Percentiles rank a stretch among this genome's conserved stretches.
Evolutionary conservation across 805 yeast species (phyloP).

Genomic region (Cyberlindnera samutprakarnensis): DNA sequence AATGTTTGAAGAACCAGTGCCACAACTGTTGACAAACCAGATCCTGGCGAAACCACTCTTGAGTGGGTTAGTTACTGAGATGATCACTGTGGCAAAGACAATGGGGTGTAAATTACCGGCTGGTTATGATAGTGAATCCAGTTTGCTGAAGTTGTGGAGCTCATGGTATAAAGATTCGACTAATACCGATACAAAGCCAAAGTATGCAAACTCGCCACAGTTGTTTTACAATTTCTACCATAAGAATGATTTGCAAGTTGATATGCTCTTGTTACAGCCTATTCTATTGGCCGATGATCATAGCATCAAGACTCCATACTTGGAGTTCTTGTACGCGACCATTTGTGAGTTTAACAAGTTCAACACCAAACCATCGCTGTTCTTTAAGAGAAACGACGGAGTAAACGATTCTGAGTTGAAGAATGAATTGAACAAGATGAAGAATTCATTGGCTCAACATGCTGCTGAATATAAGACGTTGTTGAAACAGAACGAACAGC

Average conservation of each 20-base stretch:
- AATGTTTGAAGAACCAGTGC: slow-evolving; percentile 62
- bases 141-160: slow-evolving; percentile 46
- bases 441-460: slow-evolving; percentile 4
- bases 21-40: slow-evolving; percentile 50
- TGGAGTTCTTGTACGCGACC: slow-evolving; percentile 79
- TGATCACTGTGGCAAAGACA: slow-evolving; percentile 61
- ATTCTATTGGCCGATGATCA: slow-evolving; percentile 86
- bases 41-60: slow-evolving; percentile 81
- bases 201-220: slow-evolving; percentile 41
- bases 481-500: slow-evolving; percentile 6
- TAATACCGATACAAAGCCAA: slow-evolving; percentile 1
- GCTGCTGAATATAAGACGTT: slow-evolving; percentile 6
- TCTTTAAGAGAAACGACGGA: slow-evolving; percentile 19
- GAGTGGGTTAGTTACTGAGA: slow-evolving; percentile 71
- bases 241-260: slow-evolving; percentile 55
- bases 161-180: slow-evolving; percentile 2
- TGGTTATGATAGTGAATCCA: slow-evolving; percentile 61
- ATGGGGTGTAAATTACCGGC: slow-evolving; percentile 70
- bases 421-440: slow-evolving; percentile 5
- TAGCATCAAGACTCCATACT: slow-evolving; percentile 79
- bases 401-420: slow-evolving; percentile 4
- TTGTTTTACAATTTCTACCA: slow-evolving; percentile 61
- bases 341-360: slow-evolving; percentile 49
- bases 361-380: slow-evolving; percentile 18
- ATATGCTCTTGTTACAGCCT: slow-evolving; percentile 75